Conservation (phyloP, 2,329 filamentous ascomycete genomes). For the Hypomyces rosellus region DNA sequence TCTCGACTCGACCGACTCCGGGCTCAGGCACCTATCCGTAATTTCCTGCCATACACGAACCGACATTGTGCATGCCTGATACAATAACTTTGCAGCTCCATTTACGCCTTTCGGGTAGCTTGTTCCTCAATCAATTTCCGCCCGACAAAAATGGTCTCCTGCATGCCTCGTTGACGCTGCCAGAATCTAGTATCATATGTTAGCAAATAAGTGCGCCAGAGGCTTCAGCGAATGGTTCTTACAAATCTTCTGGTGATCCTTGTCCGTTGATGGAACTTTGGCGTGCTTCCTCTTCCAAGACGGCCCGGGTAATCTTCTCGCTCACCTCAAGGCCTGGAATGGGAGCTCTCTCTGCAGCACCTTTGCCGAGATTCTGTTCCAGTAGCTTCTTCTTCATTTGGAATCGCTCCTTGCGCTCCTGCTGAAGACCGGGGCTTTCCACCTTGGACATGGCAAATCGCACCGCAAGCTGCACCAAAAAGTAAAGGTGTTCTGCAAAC, state of each 20-base stretch:
- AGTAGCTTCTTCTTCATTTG: slow-evolving; percentile 73
- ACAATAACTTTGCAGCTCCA: too few species aligned
- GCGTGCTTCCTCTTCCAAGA: slow-evolving; percentile 58
- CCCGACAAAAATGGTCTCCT: slow-evolving; percentile 52
- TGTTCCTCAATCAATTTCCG: slow-evolving; percentile 46
- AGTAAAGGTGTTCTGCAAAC: slow-evolving; percentile 82
- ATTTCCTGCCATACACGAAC: too few species aligned
- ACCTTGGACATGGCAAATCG: slow-evolving; percentile 69
- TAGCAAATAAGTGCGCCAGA: slow-evolving; percentile 5
- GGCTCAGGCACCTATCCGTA: too few species aligned
- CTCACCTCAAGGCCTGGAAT: slow-evolving; percentile 43
- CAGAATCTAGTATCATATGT: slow-evolving; percentile 45
- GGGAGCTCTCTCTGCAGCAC: slow-evolving; percentile 42
- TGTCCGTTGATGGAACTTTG: slow-evolving; percentile 43
- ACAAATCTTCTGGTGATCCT: slow-evolving; percentile 46
- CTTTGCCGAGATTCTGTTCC: slow-evolving; percentile 60
- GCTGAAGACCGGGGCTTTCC: slow-evolving; percentile 79
- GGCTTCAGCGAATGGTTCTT: slow-evolving; percentile 18
- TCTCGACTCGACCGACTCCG: too few species aligned
- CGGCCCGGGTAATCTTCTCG: slow-evolving; percentile 58
- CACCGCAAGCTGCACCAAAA: slow-evolving; percentile 68
- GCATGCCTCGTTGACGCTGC: slow-evolving; percentile 52
- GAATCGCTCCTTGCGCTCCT: slow-evolving; percentile 76
- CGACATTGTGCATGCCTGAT: too few species aligned
- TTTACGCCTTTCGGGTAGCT: too few species aligned